phyloP scores from a whole-genome alignment of 257 asterid genomes.

The Fraxinus quadrangulata region DNA sequence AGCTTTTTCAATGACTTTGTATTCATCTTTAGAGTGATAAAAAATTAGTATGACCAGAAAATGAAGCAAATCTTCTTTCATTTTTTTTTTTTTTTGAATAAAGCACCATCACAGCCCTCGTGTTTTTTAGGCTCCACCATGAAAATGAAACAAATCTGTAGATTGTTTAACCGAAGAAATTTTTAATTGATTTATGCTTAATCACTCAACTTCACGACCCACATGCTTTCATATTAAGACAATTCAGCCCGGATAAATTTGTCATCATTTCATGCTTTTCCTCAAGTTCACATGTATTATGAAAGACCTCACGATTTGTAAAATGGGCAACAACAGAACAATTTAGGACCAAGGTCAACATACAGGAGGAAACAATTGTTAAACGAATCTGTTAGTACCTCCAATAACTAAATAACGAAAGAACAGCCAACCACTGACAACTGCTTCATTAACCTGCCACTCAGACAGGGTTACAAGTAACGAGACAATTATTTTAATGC shows the following conservation, averaged over 20 bases:
- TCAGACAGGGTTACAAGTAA: constrained; percentile 22
- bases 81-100: too few species aligned
- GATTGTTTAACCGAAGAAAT: background rate
- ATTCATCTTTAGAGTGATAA: background rate
- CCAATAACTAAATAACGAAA: constrained; percentile 96
- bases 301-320: constrained; percentile 3
- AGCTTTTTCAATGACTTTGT: background rate
- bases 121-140: too few species aligned
- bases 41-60: background rate
- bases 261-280: background rate
- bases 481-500: constrained; percentile 25
- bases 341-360: constrained; percentile 1
- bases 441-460: constrained; percentile 92
- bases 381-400: constrained; percentile 50
- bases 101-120: too few species aligned
- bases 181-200: constrained; percentile 11
- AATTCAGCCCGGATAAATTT: background rate
- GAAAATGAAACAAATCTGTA: background rate
- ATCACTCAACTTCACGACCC: constrained; percentile 3
- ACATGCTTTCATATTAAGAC: constrained; percentile 8
- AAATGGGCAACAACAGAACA: constrained; percentile 17
- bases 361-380: constrained; percentile 13
- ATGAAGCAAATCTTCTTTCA: background rate
- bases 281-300: background rate
- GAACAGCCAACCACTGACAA: constrained; percentile 95